Evolutionary conservation across 352 stramenopile species (phyloP).

Genomic region (Phytophthora idaei): DNA sequence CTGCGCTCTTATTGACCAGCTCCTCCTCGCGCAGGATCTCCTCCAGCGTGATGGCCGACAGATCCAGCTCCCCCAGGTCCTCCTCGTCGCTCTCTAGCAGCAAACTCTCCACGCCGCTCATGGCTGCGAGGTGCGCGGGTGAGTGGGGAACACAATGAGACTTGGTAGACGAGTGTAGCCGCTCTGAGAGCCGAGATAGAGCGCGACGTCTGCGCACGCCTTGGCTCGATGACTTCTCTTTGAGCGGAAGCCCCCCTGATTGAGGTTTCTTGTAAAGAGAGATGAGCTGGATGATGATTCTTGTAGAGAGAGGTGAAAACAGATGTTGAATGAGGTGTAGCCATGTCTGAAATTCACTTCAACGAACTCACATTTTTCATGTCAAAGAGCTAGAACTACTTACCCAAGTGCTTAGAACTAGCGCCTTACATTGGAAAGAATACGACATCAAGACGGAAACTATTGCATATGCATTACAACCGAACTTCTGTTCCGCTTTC

Average conservation of each 20-base stretch:
- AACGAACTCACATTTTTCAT: background rate
- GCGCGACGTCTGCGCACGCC: background rate
- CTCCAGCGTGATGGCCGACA: slow-evolving; percentile 71
- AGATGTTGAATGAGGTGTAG: slow-evolving; percentile 5
- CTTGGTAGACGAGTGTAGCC: background rate
- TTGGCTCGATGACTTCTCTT: slow-evolving; percentile 28
- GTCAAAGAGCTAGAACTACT: too few relatives aligned
- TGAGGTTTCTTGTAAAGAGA: slow-evolving; percentile 23
- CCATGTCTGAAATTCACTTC: background rate
- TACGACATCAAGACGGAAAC: too few relatives aligned
- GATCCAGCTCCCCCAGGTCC: slow-evolving; percentile 67
- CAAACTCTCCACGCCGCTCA: slow-evolving; percentile 63
- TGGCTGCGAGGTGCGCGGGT: slow-evolving; percentile 14
- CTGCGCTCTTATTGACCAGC: slow-evolving; percentile 41
- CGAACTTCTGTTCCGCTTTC: too few relatives aligned
- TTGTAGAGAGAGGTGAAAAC: slow-evolving; percentile 17
- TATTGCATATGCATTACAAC: too few relatives aligned
- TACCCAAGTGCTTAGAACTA: background rate
- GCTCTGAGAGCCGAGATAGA: slow-evolving; percentile 12
- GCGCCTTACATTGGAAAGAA: too few relatives aligned
- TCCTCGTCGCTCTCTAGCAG: slow-evolving; percentile 74
- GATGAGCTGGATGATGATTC: slow-evolving; percentile 3
- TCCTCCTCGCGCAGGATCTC: slow-evolving; percentile 79
- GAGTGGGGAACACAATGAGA: slow-evolving; percentile 3
- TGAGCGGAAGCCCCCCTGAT: slow-evolving; percentile 19